phyloP scores from a whole-genome alignment of 2,329 filamentous ascomycete genomes.

The Onygenales sp. region DNA sequence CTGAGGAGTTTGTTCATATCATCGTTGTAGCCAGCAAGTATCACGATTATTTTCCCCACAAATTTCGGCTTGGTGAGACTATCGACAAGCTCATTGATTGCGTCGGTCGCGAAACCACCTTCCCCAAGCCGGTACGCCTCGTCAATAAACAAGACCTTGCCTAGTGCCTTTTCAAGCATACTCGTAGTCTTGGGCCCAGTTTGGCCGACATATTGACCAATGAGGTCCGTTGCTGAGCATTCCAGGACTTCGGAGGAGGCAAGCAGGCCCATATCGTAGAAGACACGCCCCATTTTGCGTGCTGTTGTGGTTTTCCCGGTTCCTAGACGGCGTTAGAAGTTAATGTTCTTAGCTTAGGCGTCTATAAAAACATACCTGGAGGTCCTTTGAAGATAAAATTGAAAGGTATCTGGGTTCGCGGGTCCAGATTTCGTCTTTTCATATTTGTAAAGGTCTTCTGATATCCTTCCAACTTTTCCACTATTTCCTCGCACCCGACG shows the following conservation, averaged over 20 bases:
- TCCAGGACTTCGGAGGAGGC: constrained; percentile 51
- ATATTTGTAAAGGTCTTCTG: constrained; percentile 44
- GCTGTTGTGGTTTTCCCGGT: constrained; percentile 69
- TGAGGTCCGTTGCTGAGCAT: constrained; percentile 57
- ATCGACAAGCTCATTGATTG: constrained; percentile 44
- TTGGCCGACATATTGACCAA: constrained; percentile 60
- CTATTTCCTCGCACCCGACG: constrained; percentile 48
- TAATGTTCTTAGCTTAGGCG: neutral
- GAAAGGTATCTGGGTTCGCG: constrained; percentile 51
- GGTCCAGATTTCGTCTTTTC: constrained; percentile 44
- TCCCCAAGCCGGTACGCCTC: constrained; percentile 59
- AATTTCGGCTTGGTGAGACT: constrained; percentile 49
- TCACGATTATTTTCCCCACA: constrained; percentile 52
- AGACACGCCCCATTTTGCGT: constrained; percentile 64
- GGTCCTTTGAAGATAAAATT: constrained; percentile 60
- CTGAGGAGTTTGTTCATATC: constrained; percentile 57
- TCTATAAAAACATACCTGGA: constrained; percentile 39
- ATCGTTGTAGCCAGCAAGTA: constrained; percentile 58
- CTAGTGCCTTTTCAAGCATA: constrained; percentile 52
- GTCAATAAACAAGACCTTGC: constrained; percentile 61
- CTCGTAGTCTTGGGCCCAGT: constrained; percentile 58
- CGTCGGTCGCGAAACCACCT: constrained; percentile 48
- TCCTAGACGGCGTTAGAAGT: constrained; percentile 24
- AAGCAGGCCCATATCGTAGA: constrained; percentile 64
- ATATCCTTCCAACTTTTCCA: constrained; percentile 46